Evolutionary conservation across 192 early-diverging fungal species (phyloP).

Genomic region (Spinellus fusiger): DNA sequence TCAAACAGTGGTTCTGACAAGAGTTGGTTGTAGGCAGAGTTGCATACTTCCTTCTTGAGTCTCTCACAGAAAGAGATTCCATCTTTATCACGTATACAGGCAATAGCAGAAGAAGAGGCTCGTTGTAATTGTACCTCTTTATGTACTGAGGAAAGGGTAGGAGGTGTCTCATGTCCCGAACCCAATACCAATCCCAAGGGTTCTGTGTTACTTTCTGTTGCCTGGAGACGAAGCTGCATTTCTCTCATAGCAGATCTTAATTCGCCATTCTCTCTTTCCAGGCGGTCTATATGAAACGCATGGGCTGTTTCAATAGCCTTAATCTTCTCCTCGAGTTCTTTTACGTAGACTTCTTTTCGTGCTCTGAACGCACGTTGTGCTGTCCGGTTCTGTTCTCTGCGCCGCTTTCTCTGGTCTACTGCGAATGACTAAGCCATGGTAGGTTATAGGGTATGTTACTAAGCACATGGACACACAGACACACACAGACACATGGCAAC

Average conservation of each 20-base stretch:
- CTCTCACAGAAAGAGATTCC: conserved; percentile 27
- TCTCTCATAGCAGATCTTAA: neutral
- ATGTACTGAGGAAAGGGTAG: neutral
- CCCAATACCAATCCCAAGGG: too few relatives aligned
- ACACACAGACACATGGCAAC: too few relatives aligned
- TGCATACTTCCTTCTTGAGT: conserved; percentile 27
- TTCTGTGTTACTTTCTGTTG: neutral
- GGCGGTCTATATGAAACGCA: conserved; percentile 32
- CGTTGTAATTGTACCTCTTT: neutral
- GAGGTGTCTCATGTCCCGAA: too few relatives aligned
- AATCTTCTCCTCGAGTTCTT: conserved; percentile 72
- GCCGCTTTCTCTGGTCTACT: conserved; percentile 8
- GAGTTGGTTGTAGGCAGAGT: conserved; percentile 21
- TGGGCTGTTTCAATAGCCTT: conserved; percentile 58
- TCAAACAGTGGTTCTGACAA: conserved; percentile 27
- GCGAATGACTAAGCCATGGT: neutral
- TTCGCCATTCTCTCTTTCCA: conserved; percentile 16
- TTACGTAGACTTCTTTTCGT: conserved; percentile 78
- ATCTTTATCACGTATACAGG: conserved; percentile 22
- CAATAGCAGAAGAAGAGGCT: neutral
- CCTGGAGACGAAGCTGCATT: neutral
- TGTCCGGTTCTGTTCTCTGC: conserved; percentile 34
- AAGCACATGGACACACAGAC: too few relatives aligned
- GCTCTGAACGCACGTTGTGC: conserved; percentile 73
- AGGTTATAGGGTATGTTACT: neutral